A percentile compares a stretch with the other conserved stretches of the same genome.
Conservation (phyloP, 176 grass and related monocot genomes). For the Cymbopogon citratus region DNA sequence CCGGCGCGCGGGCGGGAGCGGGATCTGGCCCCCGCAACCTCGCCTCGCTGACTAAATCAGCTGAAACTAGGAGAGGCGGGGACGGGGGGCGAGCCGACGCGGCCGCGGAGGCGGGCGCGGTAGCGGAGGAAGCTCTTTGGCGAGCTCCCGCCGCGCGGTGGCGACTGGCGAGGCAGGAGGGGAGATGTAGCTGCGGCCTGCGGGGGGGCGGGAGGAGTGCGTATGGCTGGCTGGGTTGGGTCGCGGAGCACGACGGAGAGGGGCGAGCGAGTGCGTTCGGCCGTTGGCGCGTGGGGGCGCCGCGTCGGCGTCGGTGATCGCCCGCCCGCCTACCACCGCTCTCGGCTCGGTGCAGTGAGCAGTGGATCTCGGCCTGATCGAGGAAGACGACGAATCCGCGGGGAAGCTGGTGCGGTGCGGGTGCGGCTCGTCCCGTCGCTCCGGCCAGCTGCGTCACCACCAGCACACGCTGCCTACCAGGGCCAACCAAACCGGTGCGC, state of each 20-base stretch:
- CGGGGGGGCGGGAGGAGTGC: neutral
- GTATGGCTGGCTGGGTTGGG: neutral
- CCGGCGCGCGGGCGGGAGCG: slow-evolving; percentile 1
- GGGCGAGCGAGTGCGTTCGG: slow-evolving; percentile 27
- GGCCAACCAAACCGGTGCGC: neutral
- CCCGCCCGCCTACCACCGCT: neutral
- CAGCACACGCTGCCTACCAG: neutral
- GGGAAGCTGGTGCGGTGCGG: neutral
- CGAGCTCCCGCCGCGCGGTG: slow-evolving; percentile 22
- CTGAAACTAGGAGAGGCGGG: neutral
- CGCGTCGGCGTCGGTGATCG: slow-evolving; percentile 41
- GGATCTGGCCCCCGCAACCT: slow-evolving; percentile 15
- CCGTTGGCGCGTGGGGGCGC: slow-evolving; percentile 34
- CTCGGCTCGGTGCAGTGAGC: neutral
- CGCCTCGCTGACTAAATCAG: neutral
- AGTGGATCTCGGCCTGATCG: slow-evolving; percentile 31
- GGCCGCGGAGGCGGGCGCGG: neutral
- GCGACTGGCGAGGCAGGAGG: neutral
- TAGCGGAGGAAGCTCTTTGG: slow-evolving; percentile 7
- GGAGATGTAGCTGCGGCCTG: slow-evolving; percentile 31
- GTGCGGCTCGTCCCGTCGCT: slow-evolving; percentile 8
- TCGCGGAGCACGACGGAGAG: slow-evolving; percentile 26
- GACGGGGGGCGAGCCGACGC: neutral
- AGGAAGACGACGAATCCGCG: neutral
- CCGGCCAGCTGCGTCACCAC: neutral